Conservation (phyloP, 495 filamentous ascomycete species). For the Physcia stellaris region DNA sequence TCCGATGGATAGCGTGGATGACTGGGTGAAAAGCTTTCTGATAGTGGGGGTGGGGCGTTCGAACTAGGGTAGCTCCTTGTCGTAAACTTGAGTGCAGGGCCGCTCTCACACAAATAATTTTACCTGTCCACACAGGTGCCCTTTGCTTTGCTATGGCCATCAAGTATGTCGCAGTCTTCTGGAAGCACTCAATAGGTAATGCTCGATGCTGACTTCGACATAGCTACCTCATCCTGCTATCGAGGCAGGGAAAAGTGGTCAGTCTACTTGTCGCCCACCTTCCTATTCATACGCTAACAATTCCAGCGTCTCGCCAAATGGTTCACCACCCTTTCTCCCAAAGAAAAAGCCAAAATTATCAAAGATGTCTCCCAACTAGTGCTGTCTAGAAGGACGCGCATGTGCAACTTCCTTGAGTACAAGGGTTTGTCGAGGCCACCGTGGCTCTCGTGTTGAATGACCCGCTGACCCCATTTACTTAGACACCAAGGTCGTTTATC, state of each 20-base stretch:
- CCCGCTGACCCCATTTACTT: constrained; percentile 5
- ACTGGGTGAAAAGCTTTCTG: too few species aligned
- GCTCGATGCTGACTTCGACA: constrained; percentile 25
- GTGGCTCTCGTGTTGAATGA: not conserved
- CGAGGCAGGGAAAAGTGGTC: constrained; percentile 98
- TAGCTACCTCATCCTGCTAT: constrained; percentile 95
- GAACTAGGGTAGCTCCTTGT: too few species aligned
- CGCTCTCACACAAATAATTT: too few species aligned
- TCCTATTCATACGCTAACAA: constrained; percentile 18
- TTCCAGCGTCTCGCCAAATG: constrained; percentile 91
- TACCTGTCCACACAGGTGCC: too few species aligned
- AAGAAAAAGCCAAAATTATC: constrained; percentile 98
- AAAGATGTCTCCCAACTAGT: constrained; percentile 99
- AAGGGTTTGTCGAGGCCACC: constrained; percentile 49
- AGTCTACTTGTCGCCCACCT: constrained; percentile 34
- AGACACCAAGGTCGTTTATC: constrained; percentile 98
- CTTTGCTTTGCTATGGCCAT: constrained; percentile 38
- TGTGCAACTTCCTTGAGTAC: constrained; percentile 99
- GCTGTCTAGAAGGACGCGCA: constrained; percentile 83
- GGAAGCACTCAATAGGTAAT: too few species aligned
- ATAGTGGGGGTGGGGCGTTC: too few species aligned
- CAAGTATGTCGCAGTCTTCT: constrained; percentile 32
- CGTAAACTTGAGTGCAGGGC: too few species aligned
- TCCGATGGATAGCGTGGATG: too few species aligned
- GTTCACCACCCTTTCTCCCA: constrained; percentile 97